These are phyloP conservation scores for Vicia sativa DNA, from an alignment of 306 rosid genomes.

Conservation along the genomic window DNA sequence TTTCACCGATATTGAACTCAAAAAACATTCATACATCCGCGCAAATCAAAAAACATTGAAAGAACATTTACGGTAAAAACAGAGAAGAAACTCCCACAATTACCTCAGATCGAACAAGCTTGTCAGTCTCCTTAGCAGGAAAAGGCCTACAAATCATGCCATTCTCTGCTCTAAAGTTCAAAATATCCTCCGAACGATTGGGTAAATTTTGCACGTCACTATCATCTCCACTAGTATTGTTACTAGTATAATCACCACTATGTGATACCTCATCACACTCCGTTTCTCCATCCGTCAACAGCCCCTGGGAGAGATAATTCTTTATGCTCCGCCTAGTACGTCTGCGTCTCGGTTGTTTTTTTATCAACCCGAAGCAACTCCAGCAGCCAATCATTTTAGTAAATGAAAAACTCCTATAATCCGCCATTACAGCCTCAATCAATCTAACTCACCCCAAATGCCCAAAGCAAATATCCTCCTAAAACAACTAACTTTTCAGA, in stretches of 20 bases:
- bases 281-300: slow-evolving; percentile 60
- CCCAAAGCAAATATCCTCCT: slow-evolving; percentile 47
- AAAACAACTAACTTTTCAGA: slow-evolving; percentile 46
- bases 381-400: slow-evolving; percentile 82
- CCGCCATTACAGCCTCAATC: slow-evolving; percentile 36
- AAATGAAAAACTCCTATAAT: slow-evolving; percentile 53
- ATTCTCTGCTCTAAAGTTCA: slow-evolving; percentile 60
- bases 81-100: slow-evolving; percentile 15
- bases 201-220: slow-evolving; percentile 50
- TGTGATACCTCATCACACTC: slow-evolving; percentile 70
- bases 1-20: background rate
- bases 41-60: slow-evolving; percentile 9
- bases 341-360: slow-evolving; percentile 46
- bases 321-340: slow-evolving; percentile 46
- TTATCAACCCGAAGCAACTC: slow-evolving; percentile 78
- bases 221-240: slow-evolving; percentile 62
- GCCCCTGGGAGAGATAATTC: slow-evolving; percentile 58
- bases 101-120: slow-evolving; percentile 85
- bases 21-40: background rate
- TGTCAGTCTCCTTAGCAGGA: slow-evolving; percentile 86
- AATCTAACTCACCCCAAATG: slow-evolving; percentile 36
- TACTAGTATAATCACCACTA: slow-evolving; percentile 58
- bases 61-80: slow-evolving; percentile 25
- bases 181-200: slow-evolving; percentile 82
- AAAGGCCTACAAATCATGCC: slow-evolving; percentile 82